These are phyloP conservation scores for Candida krabiensis DNA, from an alignment of 805 yeast genomes.

Conservation along the genomic window DNA sequence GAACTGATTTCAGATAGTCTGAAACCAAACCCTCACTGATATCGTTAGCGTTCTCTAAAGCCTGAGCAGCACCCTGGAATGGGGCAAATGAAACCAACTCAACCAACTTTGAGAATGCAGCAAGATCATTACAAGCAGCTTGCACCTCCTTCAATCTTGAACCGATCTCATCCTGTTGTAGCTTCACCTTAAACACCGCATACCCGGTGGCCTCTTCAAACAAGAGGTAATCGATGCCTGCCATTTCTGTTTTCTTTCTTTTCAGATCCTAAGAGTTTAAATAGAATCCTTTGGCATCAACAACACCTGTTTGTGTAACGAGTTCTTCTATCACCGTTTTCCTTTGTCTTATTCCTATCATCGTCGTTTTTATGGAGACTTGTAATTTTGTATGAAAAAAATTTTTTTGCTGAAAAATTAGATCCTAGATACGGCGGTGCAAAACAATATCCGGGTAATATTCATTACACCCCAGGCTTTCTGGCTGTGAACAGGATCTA, in stretches of 20 bases:
- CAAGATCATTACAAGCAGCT: constrained; percentile 81
- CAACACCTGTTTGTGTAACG: too few species aligned
- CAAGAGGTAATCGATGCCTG: constrained; percentile 83
- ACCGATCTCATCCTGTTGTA: constrained; percentile 94
- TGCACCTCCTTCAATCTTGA: constrained; percentile 92
- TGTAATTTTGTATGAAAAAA: too few species aligned
- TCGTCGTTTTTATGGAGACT: too few species aligned
- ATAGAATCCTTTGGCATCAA: too few species aligned
- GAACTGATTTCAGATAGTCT: constrained; percentile 83
- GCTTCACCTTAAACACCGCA: constrained; percentile 89
- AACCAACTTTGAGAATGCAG: constrained; percentile 85
- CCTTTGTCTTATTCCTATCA: too few species aligned
- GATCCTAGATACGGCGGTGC: too few species aligned
- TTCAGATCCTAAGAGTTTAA: too few species aligned
- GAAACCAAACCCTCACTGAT: constrained; percentile 95
- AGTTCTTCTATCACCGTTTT: too few species aligned
- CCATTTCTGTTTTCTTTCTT: constrained; percentile 40
- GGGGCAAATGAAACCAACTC: constrained; percentile 96
- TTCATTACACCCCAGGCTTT: too few species aligned
- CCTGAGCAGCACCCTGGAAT: constrained; percentile 99
- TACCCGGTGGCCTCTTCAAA: constrained; percentile 99
- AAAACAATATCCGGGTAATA: too few species aligned
- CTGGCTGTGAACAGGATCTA: too few species aligned
- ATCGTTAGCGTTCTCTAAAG: constrained; percentile 96
- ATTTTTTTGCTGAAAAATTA: too few species aligned